Conservation (phyloP, 1,139 yeast species). For the Scheffersomyces lignicola region DNA sequence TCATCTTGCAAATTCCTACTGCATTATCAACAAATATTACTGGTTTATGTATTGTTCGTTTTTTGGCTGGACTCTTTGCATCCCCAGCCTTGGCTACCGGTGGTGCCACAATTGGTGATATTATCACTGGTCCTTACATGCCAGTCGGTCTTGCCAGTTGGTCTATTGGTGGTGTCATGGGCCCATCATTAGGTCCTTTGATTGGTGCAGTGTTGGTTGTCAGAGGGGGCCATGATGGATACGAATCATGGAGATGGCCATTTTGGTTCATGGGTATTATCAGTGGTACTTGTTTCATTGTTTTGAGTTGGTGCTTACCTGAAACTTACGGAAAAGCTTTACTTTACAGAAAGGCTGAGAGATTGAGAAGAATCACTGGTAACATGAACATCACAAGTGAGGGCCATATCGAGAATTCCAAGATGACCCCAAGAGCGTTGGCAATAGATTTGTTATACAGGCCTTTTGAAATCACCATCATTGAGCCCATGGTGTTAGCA, state of each 20-base stretch:
- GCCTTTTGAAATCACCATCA: constrained; percentile 29
- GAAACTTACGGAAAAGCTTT: constrained; percentile 52
- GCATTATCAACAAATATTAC: constrained; percentile 33
- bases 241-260: constrained; percentile 41
- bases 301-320: constrained; percentile 42
- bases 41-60: constrained; percentile 31
- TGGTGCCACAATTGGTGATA: constrained; percentile 36
- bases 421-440: constrained; percentile 23
- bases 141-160: constrained; percentile 30
- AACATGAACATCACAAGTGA: constrained; percentile 37
- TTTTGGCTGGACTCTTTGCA: constrained; percentile 35
- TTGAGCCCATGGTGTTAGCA: constrained; percentile 34
- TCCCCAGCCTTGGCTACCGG: constrained; percentile 40
- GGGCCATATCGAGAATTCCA: constrained; percentile 41
- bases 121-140: constrained; percentile 22
- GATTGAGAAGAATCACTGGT: constrained; percentile 49
- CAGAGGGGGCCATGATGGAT: constrained; percentile 14
- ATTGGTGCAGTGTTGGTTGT: constrained; percentile 28
- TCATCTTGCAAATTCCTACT: constrained; percentile 34
- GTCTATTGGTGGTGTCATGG: constrained; percentile 33
- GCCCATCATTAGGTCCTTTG: constrained; percentile 36
- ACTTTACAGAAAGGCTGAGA: constrained; percentile 44
- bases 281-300: constrained; percentile 30
- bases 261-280: constrained; percentile 45
- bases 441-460: constrained; percentile 26